A percentile compares a stretch with the other conserved stretches of the same genome.
Conservation (phyloP, 2,329 filamentous ascomycete genomes). For the Cordyceps javanica region DNA sequence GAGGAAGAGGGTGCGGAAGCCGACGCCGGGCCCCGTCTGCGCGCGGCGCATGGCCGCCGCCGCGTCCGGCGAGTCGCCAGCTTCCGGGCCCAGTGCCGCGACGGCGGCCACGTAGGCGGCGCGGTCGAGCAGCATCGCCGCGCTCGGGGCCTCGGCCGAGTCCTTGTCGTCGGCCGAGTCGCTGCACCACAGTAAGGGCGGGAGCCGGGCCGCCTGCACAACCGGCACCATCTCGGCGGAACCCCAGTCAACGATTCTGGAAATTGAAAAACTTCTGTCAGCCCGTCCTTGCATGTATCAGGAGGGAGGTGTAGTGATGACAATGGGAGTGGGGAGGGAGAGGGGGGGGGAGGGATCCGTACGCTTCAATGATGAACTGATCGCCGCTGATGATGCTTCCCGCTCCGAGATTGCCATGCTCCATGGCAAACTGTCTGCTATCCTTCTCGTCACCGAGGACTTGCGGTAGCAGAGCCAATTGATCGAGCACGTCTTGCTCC, state of each 20-base stretch:
- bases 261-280: too few species aligned
- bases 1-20: not conserved
- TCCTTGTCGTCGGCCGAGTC: not conserved
- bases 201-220: not conserved
- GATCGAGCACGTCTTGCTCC: not conserved
- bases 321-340: not conserved
- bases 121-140: not conserved
- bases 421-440: not conserved
- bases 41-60: not conserved
- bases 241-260: constrained; percentile 2
- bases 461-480: not conserved
- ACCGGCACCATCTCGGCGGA: not conserved
- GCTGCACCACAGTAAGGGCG: not conserved
- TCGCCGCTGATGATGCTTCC: not conserved
- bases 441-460: not conserved
- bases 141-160: too few species aligned
- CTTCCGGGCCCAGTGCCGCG: not conserved
- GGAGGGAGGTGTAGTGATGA: not conserved
- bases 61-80: not conserved
- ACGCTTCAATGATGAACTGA: not conserved
- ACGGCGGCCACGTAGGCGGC: not conserved
- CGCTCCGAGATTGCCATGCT: not conserved
- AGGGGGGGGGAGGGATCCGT: not conserved
- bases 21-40: not conserved
- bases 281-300: too few species aligned